Evolutionary conservation across 305 asterid genomes (phyloP), one percentile per base, ranked within the genome.

Genomic region (Withania somnifera): DNA sequence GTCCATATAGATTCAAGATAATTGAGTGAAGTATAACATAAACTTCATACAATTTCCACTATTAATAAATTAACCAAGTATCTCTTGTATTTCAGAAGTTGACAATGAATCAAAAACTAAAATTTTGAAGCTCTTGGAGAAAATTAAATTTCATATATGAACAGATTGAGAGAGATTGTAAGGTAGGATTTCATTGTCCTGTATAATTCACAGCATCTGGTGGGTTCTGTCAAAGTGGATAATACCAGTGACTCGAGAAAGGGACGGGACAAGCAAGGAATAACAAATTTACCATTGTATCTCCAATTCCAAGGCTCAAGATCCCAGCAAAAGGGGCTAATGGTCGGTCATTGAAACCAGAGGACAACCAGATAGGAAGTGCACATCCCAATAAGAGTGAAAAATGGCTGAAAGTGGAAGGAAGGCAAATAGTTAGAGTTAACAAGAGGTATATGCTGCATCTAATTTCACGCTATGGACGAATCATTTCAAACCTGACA

Each of bases 251-350:
- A 24, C 24, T 28, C 5, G 56, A 20, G 15, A 73, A 71, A 82
- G 75, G 47, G 42, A 56, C 4, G 24, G 79, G 77, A 47, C 24
- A 52, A 83, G 66, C 34, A 42, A 71, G n/a, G 58, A 69, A 13
- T 11, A 42, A 30, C 15, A 45, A 5, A 34, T 80, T 90, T 89
- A 96, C 98, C 99, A 96, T 94, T 54, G 99, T 94, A 89, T 96
- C 99, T 64, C 99, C 99, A 82, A 94, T 94, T 82, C 99, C 98
- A 85, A 96, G 97, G 85, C 99, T 96, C 91, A 96, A 87, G 86
- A 96, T 96, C 82, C 98, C 99, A 86, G 99, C 98, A 86, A 93
- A 96, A 66, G 98, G 97, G 77, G 98, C 98, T 82, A 96, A 91
- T 69, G 98, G 98, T 52, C 98, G 93, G 86, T 96, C 98, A 79